Conservation (phyloP, 2,329 filamentous ascomycete species). For the Alternaria tenuissima region DNA sequence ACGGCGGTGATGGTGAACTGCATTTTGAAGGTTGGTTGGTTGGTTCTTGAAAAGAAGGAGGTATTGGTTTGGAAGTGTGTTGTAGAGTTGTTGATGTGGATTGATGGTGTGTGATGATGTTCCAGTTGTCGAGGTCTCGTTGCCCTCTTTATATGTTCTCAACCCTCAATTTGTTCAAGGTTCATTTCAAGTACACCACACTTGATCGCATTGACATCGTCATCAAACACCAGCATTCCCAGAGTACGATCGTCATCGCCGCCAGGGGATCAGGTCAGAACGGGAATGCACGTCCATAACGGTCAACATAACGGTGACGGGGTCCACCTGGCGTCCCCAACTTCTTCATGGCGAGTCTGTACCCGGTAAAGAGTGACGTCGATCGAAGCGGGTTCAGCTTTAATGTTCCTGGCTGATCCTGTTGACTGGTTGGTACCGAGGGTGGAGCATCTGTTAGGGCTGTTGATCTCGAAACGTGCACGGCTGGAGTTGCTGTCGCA, state of each 20-base stretch:
- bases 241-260: constrained; percentile 31
- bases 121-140: constrained; percentile 23
- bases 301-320: constrained; percentile 18
- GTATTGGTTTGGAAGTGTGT: constrained; percentile 7
- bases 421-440: constrained; percentile 27
- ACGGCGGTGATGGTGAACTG: constrained; percentile 47
- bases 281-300: constrained; percentile 12
- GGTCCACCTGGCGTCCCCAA: constrained; percentile 28
- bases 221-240: constrained; percentile 28
- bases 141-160: constrained; percentile 45
- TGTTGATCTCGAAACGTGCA: constrained; percentile 34
- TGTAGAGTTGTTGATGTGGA: constrained; percentile 23
- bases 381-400: constrained; percentile 41
- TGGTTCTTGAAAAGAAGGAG: constrained; percentile 14
- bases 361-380: constrained; percentile 32
- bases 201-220: constrained; percentile 29
- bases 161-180: constrained; percentile 6
- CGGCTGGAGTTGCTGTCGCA: constrained; percentile 29
- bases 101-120: constrained; percentile 37
- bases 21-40: constrained; percentile 37
- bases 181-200: constrained; percentile 13
- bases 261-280: constrained; percentile 18
- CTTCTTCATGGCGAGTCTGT: constrained; percentile 18
- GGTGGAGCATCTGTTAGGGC: constrained; percentile 28
- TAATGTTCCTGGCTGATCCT: constrained; percentile 24